phyloP scores from a whole-genome alignment of 1,284 basidiomycete species.

The Sutorius eximius region DNA sequence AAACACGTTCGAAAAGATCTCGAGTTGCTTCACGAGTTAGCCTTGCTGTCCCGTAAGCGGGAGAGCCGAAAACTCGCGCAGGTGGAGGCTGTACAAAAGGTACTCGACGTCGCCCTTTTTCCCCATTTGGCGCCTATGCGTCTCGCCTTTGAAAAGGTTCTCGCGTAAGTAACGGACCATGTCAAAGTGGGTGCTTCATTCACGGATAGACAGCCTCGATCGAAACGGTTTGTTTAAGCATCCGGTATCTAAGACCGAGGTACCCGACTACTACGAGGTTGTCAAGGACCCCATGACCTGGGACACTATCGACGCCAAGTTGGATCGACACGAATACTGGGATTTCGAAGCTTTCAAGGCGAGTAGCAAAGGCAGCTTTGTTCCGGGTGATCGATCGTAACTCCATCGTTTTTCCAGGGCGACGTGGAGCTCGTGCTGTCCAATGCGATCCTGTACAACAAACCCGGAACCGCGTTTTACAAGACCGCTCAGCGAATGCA shows the following conservation, averaged over 20 bases:
- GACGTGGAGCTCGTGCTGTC: slow-evolving; percentile 82
- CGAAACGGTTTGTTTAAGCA: slow-evolving; percentile 73
- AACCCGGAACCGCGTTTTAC: slow-evolving; percentile 69
- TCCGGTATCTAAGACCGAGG: slow-evolving; percentile 77
- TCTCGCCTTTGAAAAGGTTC: slow-evolving; percentile 70
- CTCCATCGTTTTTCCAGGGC: slow-evolving; percentile 46
- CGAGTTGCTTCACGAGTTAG: slow-evolving; percentile 69
- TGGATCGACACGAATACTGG: slow-evolving; percentile 80
- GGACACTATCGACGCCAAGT: slow-evolving; percentile 75
- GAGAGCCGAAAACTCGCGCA: slow-evolving; percentile 84
- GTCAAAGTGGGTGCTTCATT: neutral
- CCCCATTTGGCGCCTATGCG: slow-evolving; percentile 64
- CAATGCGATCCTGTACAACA: slow-evolving; percentile 91
- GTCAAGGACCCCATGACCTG: slow-evolving; percentile 91
- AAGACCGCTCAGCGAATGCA: slow-evolving; percentile 74
- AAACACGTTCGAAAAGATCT: slow-evolving; percentile 78
- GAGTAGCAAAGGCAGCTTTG: slow-evolving; percentile 12
- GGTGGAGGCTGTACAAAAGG: slow-evolving; percentile 65
- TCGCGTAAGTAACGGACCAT: slow-evolving; percentile 49
- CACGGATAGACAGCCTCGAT: slow-evolving; percentile 58
- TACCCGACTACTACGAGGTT: slow-evolving; percentile 92
- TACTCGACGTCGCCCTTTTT: slow-evolving; percentile 68
- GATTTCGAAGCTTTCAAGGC: slow-evolving; percentile 78
- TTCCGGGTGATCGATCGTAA: neutral
- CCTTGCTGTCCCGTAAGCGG: slow-evolving; percentile 75